Evolutionary conservation across 164 flowering plant species (phyloP).

Genomic region (Umbellularia californica): DNA sequence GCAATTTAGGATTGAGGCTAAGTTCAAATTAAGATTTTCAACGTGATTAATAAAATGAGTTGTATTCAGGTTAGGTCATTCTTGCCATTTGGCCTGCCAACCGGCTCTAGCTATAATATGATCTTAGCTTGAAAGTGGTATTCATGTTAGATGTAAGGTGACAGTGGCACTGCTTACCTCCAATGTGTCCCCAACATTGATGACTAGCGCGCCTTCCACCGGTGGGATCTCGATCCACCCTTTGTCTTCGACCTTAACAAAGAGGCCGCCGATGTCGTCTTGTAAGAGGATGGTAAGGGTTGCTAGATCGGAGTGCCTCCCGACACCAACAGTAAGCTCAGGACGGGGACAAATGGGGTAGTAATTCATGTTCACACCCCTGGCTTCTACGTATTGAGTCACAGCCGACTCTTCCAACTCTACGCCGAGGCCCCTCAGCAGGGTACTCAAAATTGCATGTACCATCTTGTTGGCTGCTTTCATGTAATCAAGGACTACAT

Average conservation of each 20-base stretch:
- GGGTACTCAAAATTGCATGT: conserved; percentile 7
- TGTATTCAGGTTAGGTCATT: no score
- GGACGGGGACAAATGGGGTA: conserved; percentile 21
- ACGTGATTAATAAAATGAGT: no score
- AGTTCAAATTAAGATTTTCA: no score
- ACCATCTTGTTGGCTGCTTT: conserved; percentile 14
- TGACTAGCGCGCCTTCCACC: conserved; percentile 17
- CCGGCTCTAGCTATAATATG: no score
- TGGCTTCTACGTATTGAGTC: conserved; percentile 8
- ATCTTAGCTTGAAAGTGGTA: no score
- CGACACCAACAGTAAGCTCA: conserved; percentile 17
- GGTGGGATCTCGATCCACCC: conserved; percentile 26
- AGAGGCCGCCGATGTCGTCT: conserved; percentile 24
- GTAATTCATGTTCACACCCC: conserved; percentile 19
- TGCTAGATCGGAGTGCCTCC: conserved; percentile 20
- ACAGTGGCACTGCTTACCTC: conserved; percentile 9
- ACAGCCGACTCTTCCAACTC: conserved; percentile 8
- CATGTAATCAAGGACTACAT: conserved; percentile 16
- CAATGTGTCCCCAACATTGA: conserved; percentile 25
- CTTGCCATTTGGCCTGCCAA: no score
- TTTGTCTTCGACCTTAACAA: conserved; percentile 15
- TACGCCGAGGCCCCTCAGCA: conserved; percentile 14
- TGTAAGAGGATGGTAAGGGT: conserved; percentile 21
- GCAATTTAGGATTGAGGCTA: no score
- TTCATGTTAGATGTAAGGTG: no score